Base-by-base conservation (phyloP, 2,329 filamentous ascomycete species). In the Dothidotthia symphoricarpi region DNA sequence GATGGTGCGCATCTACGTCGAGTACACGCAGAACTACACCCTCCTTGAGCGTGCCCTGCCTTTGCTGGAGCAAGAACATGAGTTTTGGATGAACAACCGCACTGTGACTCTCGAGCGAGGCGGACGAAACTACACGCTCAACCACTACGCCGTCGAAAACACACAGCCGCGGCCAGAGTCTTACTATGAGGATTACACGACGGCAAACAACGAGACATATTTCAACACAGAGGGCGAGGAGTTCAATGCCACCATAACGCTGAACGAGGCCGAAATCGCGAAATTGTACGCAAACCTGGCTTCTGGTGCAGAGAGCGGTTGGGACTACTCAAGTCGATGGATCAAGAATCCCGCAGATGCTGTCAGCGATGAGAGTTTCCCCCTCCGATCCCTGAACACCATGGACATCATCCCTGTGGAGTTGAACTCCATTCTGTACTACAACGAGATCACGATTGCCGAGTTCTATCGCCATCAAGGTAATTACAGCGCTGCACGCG, bases 101-200 rank as follows among this genome's bases (percentile, higher is more conserved):
- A 78, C 77, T 0, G 71, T 83, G 1, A 64, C 73, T 1, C 67
- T 85, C 3, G 64, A 70, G 0, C 65, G 68, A 3, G 66, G 66
- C 39, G 61, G 66, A 17, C 68, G 65, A 40, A 79, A 71, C 0
- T 80, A 81, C 49, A 72, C 66, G 3, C 69, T 85, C 9, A 80
- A 80, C 43, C 73, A 72, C 71, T 82, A 85, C 53, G 72, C 72
- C 2, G 82, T 85, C 6, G 61, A 67, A 10, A 85, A 85, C 60
- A 84, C 75, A 2, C 76, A 82, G 51, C 82, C 82, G 2, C 75
- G 82, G 2, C 82, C 82, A 2, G 82, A 86, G 60, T 83, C 80
- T 0, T 86, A 77, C 62, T 71, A 74, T 16, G 82, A 85, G 51
- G 82, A 86, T 60, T 85, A 78, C 52, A 63, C 74, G 19, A 82